Evolutionary conservation across 2,329 filamentous ascomycete species (phyloP), one percentile per base, ranked within the genome.

Genomic region (Phyllosticta ampelicida): DNA sequence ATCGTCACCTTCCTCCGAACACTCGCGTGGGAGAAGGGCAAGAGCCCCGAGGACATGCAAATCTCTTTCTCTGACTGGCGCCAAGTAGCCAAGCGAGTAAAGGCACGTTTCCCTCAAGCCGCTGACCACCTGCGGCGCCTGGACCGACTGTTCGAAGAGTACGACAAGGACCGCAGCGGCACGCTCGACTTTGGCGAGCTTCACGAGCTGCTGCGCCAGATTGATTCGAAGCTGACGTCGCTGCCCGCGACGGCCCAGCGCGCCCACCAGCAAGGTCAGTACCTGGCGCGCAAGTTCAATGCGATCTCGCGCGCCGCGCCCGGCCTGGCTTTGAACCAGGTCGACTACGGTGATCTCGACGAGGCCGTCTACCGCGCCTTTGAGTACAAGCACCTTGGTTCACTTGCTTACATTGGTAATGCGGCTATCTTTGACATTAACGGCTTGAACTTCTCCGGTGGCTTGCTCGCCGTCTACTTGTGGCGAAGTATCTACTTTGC

Each of bases 401-500:
- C 85, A 64, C 74, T 99, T 65, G 94, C 95, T 5, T 99, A 99
- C 67, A 85, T 99, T 64, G 95, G 95, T 51, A 99, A 99, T 71
- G 91, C 90, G 8, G 94, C 94, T 4, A 86, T 99, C 48, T 99
- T 99, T 67, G 94, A 99, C 70, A 83, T 94, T 56, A 82, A 86
- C 50, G 91, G 90, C 0, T 81, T 86, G 77, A 91, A 80, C 65
- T 75, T 94, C 59, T 84, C 84, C 1, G 94, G 94, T 54, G 94
- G 94, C 0, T 73, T 99, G 51, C 81, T 95, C 80, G 94, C 91
- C 0, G 92, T 97, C 53, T 99, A 99, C 71, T 83, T 96, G 30
- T 99, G 94, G 94, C 80, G 94, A 62, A 91, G 89, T 63, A 86
- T 96, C 13, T 99, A 99, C 74, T 99, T 99, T 76, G 90, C 94